Conservation (phyloP, 2,329 filamentous ascomycete genomes). For the Plectosphaerella sp. region DNA sequence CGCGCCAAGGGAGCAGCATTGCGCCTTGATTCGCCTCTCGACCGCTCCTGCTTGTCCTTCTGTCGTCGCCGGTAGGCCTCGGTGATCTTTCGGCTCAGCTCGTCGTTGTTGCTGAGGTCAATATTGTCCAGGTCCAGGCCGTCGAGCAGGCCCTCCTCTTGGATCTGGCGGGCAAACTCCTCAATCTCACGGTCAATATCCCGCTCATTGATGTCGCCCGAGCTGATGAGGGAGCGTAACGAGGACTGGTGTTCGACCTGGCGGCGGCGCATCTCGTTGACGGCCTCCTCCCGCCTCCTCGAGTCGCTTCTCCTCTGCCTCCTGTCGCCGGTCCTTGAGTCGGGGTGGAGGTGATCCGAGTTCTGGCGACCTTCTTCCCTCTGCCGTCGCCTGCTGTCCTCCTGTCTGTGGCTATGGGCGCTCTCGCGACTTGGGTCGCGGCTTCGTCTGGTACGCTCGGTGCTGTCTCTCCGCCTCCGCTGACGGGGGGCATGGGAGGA, state of each 20-base stretch:
- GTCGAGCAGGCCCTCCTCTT: conserved; percentile 81
- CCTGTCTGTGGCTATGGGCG: conserved; percentile 18
- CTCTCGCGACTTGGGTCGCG: conserved; percentile 14
- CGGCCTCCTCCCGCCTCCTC: conserved; percentile 32
- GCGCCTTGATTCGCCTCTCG: conserved; percentile 4
- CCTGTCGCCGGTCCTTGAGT: conserved; percentile 23
- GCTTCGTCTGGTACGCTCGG: conserved; percentile 9
- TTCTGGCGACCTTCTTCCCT: conserved; percentile 21
- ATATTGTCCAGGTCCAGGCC: conserved; percentile 87
- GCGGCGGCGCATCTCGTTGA: conserved; percentile 36
- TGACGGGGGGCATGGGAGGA: conserved; percentile 22
- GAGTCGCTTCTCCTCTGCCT: conserved; percentile 41
- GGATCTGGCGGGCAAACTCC: conserved; percentile 83
- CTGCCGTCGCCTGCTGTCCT: conserved; percentile 23
- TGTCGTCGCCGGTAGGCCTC: conserved; percentile 81
- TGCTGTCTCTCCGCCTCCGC: conserved; percentile 14
- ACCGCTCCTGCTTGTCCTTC: conserved; percentile 34
- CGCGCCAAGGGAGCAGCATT: conserved; percentile 19
- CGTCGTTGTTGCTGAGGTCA: conserved; percentile 78
- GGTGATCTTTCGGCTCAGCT: conserved; percentile 84
- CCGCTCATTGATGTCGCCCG: conserved; percentile 69
- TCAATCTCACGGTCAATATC: conserved; percentile 86
- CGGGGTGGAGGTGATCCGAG: conserved; percentile 32
- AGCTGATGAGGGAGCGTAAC: conserved; percentile 76
- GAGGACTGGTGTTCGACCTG: conserved; percentile 88